A percentile compares a stretch with the other conserved stretches of the same genome.
Evolutionary conservation across 2,329 filamentous ascomycete genomes (phyloP).

Genomic region (Chalaropsis thielavioides): DNA sequence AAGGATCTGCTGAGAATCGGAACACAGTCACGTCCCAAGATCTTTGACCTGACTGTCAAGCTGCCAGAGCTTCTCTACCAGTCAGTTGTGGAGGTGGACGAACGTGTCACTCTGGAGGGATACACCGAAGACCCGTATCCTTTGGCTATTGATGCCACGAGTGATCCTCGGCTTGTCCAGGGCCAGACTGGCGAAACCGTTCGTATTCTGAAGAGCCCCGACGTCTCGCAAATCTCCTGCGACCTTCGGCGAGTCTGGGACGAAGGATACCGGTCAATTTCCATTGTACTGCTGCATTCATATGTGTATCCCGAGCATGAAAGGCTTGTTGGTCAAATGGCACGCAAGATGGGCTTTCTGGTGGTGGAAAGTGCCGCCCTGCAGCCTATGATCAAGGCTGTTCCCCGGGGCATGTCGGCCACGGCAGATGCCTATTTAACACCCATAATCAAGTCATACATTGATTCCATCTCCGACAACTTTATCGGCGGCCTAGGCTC

Average conservation of each 20-base stretch:
- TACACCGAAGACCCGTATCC: slow-evolving; percentile 76
- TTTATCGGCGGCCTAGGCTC: slow-evolving; percentile 74
- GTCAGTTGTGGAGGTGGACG: slow-evolving; percentile 74
- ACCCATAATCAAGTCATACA: slow-evolving; percentile 30
- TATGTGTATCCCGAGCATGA: slow-evolving; percentile 88
- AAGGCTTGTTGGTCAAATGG: slow-evolving; percentile 58
- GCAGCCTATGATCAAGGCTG: slow-evolving; percentile 31
- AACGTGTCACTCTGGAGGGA: slow-evolving; percentile 80
- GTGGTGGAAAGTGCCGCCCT: slow-evolving; percentile 24
- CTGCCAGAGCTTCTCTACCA: slow-evolving; percentile 82
- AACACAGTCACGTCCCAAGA: slow-evolving; percentile 76
- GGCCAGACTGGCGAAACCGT: slow-evolving; percentile 56
- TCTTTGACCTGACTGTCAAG: slow-evolving; percentile 77
- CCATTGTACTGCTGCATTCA: slow-evolving; percentile 81
- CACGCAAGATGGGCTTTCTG: slow-evolving; percentile 53
- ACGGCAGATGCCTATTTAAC: slow-evolving; percentile 32
- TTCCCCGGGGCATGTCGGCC: slow-evolving; percentile 31
- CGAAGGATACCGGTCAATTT: slow-evolving; percentile 61
- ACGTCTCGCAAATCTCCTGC: slow-evolving; percentile 36
- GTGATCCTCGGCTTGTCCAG: slow-evolving; percentile 50
- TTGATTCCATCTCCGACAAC: slow-evolving; percentile 27
- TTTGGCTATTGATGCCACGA: slow-evolving; percentile 45
- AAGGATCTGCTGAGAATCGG: slow-evolving; percentile 78
- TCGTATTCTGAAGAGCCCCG: slow-evolving; percentile 47
- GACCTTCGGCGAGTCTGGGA: slow-evolving; percentile 48